Base-by-base conservation (phyloP, 1,139 yeast genomes). In the Suhomyces atakaporum region DNA sequence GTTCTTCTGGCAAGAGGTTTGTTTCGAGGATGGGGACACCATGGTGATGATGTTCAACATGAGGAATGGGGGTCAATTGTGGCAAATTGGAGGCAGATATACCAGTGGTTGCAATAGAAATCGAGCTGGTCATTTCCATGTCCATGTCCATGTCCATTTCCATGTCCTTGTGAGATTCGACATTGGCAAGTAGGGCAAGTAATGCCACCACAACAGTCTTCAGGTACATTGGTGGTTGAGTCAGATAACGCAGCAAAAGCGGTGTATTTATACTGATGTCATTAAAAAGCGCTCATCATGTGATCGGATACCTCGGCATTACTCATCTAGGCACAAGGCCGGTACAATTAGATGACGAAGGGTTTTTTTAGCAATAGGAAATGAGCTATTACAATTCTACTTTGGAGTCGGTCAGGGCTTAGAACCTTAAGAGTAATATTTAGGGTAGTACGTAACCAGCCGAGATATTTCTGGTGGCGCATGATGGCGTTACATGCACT, bases 11-110 rank as follows among this genome's bases (percentile, higher is more conserved):
- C 25, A 80, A 72, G 32, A 89, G 66, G 19, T 77, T 53, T 1
- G 87, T 84, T 33, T 85, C 68, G 30, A 89, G 67, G 28, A 89
- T 85, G 0, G 96, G 92, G 42, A 76, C 57, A 1, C 96, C 96
- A 52, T 88, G 96, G 39, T 64, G 54, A 51, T 77, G 81, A 29
- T 62, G 65, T 44, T 54, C 56, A 25, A 71, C 78, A 56, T 84
- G 89, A 16, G 82, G 69, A 1, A 60, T 55, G 0, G 81, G 77
- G 8, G 30, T 25, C 37, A 34, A 20, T 13, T 24, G 8, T 10
- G 27, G n/a, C 11, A 24, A 16, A 16, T 16, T 16, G 7, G 10
- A 12, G 21, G 7, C 13, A n/a, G n/a, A n/a, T n/a, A n/a, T n/a
- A 7, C 11, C 28, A 16, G 15, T 20, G 41, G 34, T n/a, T n/a